Base-by-base conservation (phyloP, 139 green algal genomes). In the Nannochloris sp. region DNA sequence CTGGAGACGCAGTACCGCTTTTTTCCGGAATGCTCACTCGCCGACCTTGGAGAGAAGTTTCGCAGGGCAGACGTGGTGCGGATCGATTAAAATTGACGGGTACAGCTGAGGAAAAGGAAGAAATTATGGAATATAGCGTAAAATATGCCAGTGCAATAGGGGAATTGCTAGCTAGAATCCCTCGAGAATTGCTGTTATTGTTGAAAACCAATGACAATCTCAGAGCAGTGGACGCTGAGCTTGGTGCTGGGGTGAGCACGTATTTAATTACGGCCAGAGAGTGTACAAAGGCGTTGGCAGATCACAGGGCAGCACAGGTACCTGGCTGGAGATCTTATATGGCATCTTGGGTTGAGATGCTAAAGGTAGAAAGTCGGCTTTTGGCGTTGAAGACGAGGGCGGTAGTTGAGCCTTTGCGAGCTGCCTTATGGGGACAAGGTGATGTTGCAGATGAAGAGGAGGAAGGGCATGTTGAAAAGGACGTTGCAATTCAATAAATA, bases 151-250 rank as follows among this genome's bases (percentile, higher is more conserved):
- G 42, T 2, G 76, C 95, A 61, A 95, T 96, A 51, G 74, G 46
- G 4, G 58, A 66, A 7, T 82, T 97, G 75, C 85, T 97, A 59
- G 29, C 68, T n/a, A 70, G 68, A 36, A 80, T 97, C 51, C 91
- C 91, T 2, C 81, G 84, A 5, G 77, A 70, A 30, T 67, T 97
- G 71, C 84, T 97, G 70, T 87, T 97, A 59, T 79, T 97, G 38
- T 83, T 97, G 31, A 97, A 97, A 71, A 97, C 91, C 25, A 96
- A 96, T 55, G 90, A 97, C 78, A 97, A 89, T 79, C 78, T 97
- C 37, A 66, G 91, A 23, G 66, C 74, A 10, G 75, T 96, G 0
- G 87, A 97, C 67, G 29, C 33, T 1, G 76, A 48, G 24, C 24
- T 59, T 34, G 53, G 27, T 5, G 23, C 55, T 39, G 34, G 55